A percentile compares a stretch with the other conserved stretches of the same genome.
phyloP scores from a whole-genome alignment of 352 stramenopile species.

The Phytophthora parvispora region DNA sequence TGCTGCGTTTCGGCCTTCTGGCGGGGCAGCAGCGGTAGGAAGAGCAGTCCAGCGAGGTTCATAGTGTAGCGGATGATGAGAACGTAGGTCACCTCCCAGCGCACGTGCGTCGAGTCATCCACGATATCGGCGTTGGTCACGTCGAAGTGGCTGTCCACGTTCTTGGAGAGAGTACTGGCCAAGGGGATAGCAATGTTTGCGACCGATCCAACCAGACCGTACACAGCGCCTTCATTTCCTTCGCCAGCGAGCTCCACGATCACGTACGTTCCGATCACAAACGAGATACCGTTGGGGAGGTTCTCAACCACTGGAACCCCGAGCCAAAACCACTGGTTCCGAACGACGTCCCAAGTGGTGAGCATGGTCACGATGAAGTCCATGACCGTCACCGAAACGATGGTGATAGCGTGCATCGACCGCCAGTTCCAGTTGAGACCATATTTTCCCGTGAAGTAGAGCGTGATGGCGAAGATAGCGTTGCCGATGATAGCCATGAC shows the following conservation, averaged over 20 bases:
- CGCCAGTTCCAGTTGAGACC: constrained; percentile 54
- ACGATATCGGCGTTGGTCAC: constrained; percentile 54
- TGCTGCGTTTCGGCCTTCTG: constrained; percentile 59
- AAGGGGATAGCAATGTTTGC: constrained; percentile 52
- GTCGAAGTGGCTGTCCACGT: constrained; percentile 48
- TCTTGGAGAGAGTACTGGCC: constrained; percentile 51
- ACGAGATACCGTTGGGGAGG: constrained; percentile 47
- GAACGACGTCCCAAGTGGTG: constrained; percentile 46
- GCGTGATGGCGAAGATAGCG: constrained; percentile 36
- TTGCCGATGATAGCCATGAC: constrained; percentile 49
- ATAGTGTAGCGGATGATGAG: constrained; percentile 51
- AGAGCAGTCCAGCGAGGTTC: constrained; percentile 35
- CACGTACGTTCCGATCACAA: constrained; percentile 53
- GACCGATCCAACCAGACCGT: constrained; percentile 52
- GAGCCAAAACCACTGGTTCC: constrained; percentile 63
- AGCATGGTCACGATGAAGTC: constrained; percentile 42
- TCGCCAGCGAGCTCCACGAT: constrained; percentile 56
- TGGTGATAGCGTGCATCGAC: constrained; percentile 36
- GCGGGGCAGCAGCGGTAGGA: constrained; percentile 48
- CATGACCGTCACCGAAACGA: constrained; percentile 38
- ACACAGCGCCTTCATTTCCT: constrained; percentile 57
- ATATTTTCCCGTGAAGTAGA: constrained; percentile 43
- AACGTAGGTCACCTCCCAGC: constrained; percentile 52
- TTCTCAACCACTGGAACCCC: constrained; percentile 45
- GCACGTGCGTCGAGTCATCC: constrained; percentile 39